Evolutionary conservation across 2,329 filamentous ascomycete genomes (phyloP), one percentile per base, ranked within the genome.

Genomic region (Ambrosiella xylebori): DNA sequence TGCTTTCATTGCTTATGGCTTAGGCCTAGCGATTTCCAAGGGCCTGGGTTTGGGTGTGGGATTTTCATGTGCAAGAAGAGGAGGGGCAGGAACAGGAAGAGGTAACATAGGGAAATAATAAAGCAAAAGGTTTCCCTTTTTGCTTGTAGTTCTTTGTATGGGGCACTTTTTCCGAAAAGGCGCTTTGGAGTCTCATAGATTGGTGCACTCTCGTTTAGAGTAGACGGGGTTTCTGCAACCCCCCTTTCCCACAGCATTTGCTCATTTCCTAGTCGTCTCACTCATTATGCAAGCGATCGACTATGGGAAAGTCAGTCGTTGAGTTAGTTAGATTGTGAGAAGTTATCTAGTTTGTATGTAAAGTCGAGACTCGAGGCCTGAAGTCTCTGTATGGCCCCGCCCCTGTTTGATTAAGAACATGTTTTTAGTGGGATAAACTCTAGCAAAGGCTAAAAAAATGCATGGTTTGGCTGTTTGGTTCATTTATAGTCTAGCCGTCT

Each of bases 251-350:
- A 38, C 45, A 35, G 49, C 58, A 38, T 39, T 40, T 44, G 40
- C 45, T 57, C 45, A 59, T 59, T 58, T 58, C 57, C 57, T 55
- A 39, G 36, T 55, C 50, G 27, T 58, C 35, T 58, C 44, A 45
- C 45, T 55, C 50, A 47, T 54, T 50, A 50, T 57, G 37, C 37
- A 50, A 38, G 37, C 15, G 17, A 41, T 8, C 7, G 19, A 13
- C n/a, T 47, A 17, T 27, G 27, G 27, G 27, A 27, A 27, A 27
- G 27, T 27, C 27, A 27, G 27, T 27, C 27, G 27, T 27, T 27
- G 4, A 27, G 27, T 3, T 5, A 27, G 27, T 27, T 27, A 27
- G 4, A 27, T 27, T 27, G 27, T 27, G 27, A 27, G 27, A 27
- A 27, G 27, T 27, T 27, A 5, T 27, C 27, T 27, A 27, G 27